phyloP scores from a whole-genome alignment of 2,329 filamentous ascomycete species.

The Bipolaris oryzae region DNA sequence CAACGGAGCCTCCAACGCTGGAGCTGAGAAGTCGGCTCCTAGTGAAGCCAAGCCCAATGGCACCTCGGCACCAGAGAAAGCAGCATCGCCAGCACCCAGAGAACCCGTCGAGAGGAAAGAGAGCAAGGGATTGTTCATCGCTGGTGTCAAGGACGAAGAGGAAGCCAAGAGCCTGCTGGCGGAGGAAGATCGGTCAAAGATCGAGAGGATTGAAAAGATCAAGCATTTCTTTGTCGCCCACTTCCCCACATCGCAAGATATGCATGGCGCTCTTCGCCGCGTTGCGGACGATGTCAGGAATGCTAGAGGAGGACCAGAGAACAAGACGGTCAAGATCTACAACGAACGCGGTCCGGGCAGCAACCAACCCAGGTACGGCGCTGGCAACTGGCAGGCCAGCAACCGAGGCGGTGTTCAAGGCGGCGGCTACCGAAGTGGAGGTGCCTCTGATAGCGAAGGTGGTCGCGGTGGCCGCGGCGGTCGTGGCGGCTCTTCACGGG shows the following conservation, averaged over 20 bases:
- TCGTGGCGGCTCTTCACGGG: conserved; percentile 55
- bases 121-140: conserved; percentile 87
- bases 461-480: conserved; percentile 64
- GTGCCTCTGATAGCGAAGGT: conserved; percentile 76
- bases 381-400: conserved; percentile 67
- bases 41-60: conserved; percentile 59
- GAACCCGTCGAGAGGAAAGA: conserved; percentile 64
- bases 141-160: conserved; percentile 82
- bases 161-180: conserved; percentile 81
- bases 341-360: conserved; percentile 64
- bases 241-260: conserved; percentile 79
- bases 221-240: conserved; percentile 83
- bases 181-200: conserved; percentile 82
- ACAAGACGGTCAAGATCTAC: conserved; percentile 83
- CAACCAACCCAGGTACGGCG: conserved; percentile 54
- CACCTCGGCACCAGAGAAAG: conserved; percentile 50
- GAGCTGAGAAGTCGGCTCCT: conserved; percentile 49
- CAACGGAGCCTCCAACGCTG: conserved; percentile 42
- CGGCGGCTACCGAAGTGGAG: conserved; percentile 84
- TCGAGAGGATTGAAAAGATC: conserved; percentile 71
- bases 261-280: conserved; percentile 76
- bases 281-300: conserved; percentile 79
- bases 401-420: conserved; percentile 65
- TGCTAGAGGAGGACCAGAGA: conserved; percentile 73
- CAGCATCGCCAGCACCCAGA: conserved; percentile 48